Evolutionary conservation across 176 grass and related monocot genomes (phyloP).

Genomic region (Hordeum marinum): DNA sequence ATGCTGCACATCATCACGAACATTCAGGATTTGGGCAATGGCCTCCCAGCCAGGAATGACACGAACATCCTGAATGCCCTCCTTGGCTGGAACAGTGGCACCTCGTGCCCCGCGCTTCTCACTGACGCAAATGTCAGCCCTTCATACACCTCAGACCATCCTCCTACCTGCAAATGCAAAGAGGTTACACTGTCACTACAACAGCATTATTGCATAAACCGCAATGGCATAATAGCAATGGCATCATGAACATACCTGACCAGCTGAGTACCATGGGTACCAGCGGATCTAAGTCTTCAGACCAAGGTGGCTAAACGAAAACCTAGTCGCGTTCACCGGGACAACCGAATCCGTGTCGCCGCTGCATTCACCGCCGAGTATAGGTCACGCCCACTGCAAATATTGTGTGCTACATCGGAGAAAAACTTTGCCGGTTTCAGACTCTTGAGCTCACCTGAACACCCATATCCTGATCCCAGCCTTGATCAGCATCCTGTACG

Average conservation of each 20-base stretch:
- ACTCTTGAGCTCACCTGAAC: conserved; percentile 58
- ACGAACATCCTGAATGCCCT: conserved; percentile 73
- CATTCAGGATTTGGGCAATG: conserved; percentile 64
- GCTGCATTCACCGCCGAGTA: conserved; percentile 25
- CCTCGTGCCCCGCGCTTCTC: conserved; percentile 96
- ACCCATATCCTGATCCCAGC: conserved; percentile 72
- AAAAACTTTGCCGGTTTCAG: not conserved
- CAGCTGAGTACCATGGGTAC: conserved; percentile 90
- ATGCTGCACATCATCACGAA: conserved; percentile 1
- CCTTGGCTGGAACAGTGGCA: conserved; percentile 80
- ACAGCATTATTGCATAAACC: not conserved
- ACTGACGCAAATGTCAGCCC: conserved; percentile 85
- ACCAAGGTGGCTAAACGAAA: conserved; percentile 65
- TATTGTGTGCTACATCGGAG: not conserved
- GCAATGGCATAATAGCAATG: not conserved
- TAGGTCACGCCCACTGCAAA: not conserved
- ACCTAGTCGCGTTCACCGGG: conserved; percentile 83
- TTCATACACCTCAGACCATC: conserved; percentile 94
- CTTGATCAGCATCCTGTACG: conserved; percentile 72
- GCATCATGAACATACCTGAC: conserved; percentile 56
- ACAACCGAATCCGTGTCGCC: conserved; percentile 95
- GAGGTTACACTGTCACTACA: too few species aligned
- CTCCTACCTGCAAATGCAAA: conserved; percentile 45
- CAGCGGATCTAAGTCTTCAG: conserved; percentile 74
- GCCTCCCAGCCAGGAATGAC: conserved; percentile 78